Conservation (phyloP, 2,329 filamentous ascomycete genomes). For the Claviceps capensis region DNA sequence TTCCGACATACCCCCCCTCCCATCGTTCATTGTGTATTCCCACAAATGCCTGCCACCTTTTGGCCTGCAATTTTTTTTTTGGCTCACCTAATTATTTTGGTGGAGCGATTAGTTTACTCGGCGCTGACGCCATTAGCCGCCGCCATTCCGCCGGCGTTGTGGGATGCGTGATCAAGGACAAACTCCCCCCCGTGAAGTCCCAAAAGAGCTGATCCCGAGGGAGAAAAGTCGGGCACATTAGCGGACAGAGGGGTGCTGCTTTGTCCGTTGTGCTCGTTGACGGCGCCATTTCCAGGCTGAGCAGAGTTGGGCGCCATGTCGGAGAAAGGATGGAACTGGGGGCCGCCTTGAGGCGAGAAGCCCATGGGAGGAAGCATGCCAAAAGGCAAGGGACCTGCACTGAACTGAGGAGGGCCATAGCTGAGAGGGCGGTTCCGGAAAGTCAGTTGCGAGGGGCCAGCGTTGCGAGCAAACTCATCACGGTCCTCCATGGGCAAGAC, state of each 20-base stretch:
- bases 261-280: constrained; percentile 10
- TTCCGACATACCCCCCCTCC: neutral
- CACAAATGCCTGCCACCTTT: neutral
- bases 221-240: constrained; percentile 26
- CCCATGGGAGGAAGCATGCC: constrained; percentile 15
- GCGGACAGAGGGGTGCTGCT: constrained; percentile 22
- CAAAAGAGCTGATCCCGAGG: constrained; percentile 12
- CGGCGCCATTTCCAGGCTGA: constrained; percentile 21
- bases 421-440: constrained; percentile 22
- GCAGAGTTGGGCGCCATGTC: constrained; percentile 19
- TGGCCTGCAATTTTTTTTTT: neutral
- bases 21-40: neutral
- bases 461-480: constrained; percentile 58
- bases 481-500: constrained; percentile 59
- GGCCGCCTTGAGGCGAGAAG: constrained; percentile 16
- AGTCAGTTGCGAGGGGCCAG: constrained; percentile 39
- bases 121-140: constrained; percentile 4
- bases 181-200: neutral
- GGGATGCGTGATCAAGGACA: neutral
- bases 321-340: constrained; percentile 17
- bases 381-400: constrained; percentile 18
- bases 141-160: constrained; percentile 6
- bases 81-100: neutral
- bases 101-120: neutral
- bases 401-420: constrained; percentile 17